phyloP scores from a whole-genome alignment of 441 rosid genomes.

The Isatis lusitanica region DNA sequence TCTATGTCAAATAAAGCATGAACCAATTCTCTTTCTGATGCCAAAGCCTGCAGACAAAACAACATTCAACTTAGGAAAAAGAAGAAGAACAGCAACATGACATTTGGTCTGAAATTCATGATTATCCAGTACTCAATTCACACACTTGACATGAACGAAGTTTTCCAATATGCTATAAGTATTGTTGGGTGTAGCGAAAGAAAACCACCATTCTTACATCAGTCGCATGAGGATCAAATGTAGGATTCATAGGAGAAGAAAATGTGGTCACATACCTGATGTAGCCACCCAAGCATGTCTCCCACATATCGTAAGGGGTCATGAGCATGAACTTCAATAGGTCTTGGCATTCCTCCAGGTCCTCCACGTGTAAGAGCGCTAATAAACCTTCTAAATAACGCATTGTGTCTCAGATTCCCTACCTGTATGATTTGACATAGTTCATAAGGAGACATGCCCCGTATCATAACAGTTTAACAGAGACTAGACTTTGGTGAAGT shows the following conservation, averaged over 20 bases:
- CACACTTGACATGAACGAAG: not conserved
- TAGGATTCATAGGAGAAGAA: constrained; percentile 8
- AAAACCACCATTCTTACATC: not conserved
- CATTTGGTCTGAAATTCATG: not conserved
- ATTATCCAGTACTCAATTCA: not conserved
- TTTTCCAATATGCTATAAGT: not conserved
- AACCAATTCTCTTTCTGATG: constrained; percentile 95
- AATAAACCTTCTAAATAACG: constrained; percentile 90
- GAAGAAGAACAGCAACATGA: not conserved
- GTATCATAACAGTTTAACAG: constrained; percentile 9
- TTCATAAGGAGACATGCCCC: not conserved
- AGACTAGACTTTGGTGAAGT: not conserved
- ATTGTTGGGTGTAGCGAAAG: not conserved
- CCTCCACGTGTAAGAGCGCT: constrained; percentile 99
- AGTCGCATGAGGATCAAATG: constrained; percentile 26
- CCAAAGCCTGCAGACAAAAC: constrained; percentile 75
- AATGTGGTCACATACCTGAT: constrained; percentile 64
- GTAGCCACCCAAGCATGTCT: constrained; percentile 99
- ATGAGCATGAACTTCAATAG: constrained; percentile 99
- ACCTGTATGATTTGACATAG: constrained; percentile 50
- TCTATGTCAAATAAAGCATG: constrained; percentile 84
- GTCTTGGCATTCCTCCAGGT: constrained; percentile 96
- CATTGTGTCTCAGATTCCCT: constrained; percentile 95
- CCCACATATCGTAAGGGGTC: constrained; percentile 96
- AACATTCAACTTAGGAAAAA: constrained; percentile 12